Conservation (phyloP, 495 filamentous ascomycete genomes). For the Filosporella fistucella region DNA sequence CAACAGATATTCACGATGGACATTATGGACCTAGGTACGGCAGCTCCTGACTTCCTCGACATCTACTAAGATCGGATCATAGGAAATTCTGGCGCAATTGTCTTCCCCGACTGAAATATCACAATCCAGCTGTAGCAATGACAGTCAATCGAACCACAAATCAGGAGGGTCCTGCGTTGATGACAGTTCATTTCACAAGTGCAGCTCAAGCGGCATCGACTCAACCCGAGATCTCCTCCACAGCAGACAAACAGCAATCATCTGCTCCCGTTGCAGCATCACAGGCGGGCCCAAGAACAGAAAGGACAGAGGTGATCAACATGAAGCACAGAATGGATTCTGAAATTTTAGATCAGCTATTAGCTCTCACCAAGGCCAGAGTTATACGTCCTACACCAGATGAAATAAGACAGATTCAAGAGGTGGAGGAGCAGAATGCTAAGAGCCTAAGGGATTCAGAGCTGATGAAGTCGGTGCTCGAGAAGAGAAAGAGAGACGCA, state of each 20-base stretch:
- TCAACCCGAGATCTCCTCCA: conserved; percentile 21
- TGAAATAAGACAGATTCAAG: conserved; percentile 54
- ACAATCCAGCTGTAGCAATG: conserved; percentile 84
- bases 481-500: conserved; percentile 14
- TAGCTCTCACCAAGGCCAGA: conserved; percentile 63
- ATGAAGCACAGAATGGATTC: conserved; percentile 56
- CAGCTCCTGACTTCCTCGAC: not conserved
- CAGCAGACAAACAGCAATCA: conserved; percentile 16
- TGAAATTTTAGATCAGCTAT: conserved; percentile 64
- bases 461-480: conserved; percentile 8
- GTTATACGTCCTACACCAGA: conserved; percentile 52
- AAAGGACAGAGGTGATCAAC: conserved; percentile 43
- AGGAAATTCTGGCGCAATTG: conserved; percentile 85
- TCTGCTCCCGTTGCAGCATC: conserved; percentile 31
- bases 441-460: conserved; percentile 8
- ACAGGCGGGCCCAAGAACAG: conserved; percentile 14
- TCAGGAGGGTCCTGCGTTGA: conserved; percentile 52
- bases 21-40: conserved; percentile 75
- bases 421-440: conserved; percentile 57
- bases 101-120: conserved; percentile 85
- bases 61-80: conserved; percentile 1
- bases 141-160: conserved; percentile 64
- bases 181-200: conserved; percentile 71
- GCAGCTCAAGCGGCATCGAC: conserved; percentile 23
- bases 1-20: conserved; percentile 55